Conservation (phyloP, 495 filamentous ascomycete species). For the Oleoguttula mirabilis region DNA sequence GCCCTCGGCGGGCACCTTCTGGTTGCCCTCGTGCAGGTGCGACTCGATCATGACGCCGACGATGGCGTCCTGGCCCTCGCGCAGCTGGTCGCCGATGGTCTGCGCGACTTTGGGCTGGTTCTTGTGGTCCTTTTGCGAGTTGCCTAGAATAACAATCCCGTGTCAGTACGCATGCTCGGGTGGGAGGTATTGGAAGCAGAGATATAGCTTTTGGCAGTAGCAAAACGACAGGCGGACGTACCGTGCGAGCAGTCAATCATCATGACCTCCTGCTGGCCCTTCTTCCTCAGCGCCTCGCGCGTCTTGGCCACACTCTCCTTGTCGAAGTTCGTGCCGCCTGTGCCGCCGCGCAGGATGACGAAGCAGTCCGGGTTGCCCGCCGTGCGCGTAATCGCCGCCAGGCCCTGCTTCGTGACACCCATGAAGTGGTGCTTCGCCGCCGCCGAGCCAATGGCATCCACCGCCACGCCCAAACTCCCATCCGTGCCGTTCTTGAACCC, state of each 20-base stretch:
- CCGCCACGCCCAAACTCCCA: constrained; percentile 84
- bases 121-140: constrained; percentile 61
- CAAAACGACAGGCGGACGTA: constrained; percentile 28
- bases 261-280: constrained; percentile 75
- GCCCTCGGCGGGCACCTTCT: constrained; percentile 80
- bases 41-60: constrained; percentile 98
- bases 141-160: too few species aligned
- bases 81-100: constrained; percentile 70
- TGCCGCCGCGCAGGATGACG: constrained; percentile 85
- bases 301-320: constrained; percentile 64
- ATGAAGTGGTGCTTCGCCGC: constrained; percentile 92
- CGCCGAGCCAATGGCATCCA: constrained; percentile 89
- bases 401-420: constrained; percentile 96
- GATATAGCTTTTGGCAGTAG: not conserved
- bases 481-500: constrained; percentile 99
- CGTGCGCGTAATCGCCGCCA: constrained; percentile 89
- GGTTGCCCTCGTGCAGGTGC: constrained; percentile 89
- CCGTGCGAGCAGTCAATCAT: constrained; percentile 98
- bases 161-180: not conserved
- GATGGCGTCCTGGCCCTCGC: constrained; percentile 75
- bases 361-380: constrained; percentile 93
- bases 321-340: constrained; percentile 90
- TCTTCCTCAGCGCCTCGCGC: constrained; percentile 70
- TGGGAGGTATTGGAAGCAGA: not conserved
- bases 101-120: constrained; percentile 92